Base-by-base conservation (phyloP, 805 yeast genomes). In the Maudiozyma barnettii region DNA sequence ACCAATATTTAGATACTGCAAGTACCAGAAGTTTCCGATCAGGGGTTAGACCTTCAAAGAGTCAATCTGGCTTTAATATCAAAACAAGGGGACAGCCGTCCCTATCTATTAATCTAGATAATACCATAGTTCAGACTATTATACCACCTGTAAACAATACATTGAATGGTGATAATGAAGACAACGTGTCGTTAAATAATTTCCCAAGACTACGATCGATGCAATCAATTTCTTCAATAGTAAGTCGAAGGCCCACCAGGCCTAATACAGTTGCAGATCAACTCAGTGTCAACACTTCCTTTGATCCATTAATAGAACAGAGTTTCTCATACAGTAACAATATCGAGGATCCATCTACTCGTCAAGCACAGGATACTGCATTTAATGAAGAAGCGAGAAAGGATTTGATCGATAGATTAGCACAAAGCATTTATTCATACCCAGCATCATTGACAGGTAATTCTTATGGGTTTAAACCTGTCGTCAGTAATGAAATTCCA, bases 401-500 rank as follows among this genome's bases (percentile, higher is more conserved):
- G 29, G 43, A 45, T 20, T 26, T 51, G n/a, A 19, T 47, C 12
- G 46, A 49, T 39, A 30, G 43, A 22, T 42, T 57, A 41, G 51
- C 55, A 16, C 56, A 57, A 39, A 56, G 57, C 43, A 54, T 56
- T 43, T 52, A 49, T 20, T 53, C 59, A 9, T 49, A 49, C 37
- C 54, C 51, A 9, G 45, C 51, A n/a, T 52, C 55, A 3, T 31
- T 44, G n/a, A 39, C 45, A 9, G 46, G 45, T 12, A 31, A 43
- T 19, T 14, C 23, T 12, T 26, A 39, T 39, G 39, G 44, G 12
- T 38, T 41, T 14, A 49, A 51, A 20, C 58, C 63, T 12, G 48
- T 49, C 37, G 65, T 63, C 2, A 60, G 64, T 45, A 60, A 55
- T 45, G 66, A 63, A 39, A 52, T 63, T 4, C 67, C 65, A 13